Conservation (phyloP, 1,284 basidiomycete genomes). For the Ganoderma multipileum region DNA sequence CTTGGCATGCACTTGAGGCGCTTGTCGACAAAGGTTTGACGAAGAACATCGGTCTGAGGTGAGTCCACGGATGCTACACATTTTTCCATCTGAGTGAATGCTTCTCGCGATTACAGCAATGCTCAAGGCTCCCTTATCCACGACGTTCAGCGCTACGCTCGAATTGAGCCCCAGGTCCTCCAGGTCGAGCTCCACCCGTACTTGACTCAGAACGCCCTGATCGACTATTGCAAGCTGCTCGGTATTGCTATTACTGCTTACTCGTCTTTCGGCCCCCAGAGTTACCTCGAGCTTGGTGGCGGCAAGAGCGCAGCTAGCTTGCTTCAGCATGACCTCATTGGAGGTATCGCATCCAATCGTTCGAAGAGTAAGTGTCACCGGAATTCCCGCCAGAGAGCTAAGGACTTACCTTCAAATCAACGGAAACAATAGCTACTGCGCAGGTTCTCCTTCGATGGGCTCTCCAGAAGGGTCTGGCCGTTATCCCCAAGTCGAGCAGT, state of each 20-base stretch:
- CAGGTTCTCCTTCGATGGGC: slow-evolving; percentile 83
- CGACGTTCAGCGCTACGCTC: slow-evolving; percentile 75
- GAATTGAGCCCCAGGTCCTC: slow-evolving; percentile 72
- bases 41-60: slow-evolving; percentile 80
- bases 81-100: neutral
- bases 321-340: slow-evolving; percentile 57
- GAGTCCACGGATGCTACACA: slow-evolving; percentile 14
- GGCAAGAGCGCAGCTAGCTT: slow-evolving; percentile 57
- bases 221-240: slow-evolving; percentile 63
- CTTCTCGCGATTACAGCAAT: slow-evolving; percentile 53
- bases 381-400: slow-evolving; percentile 30
- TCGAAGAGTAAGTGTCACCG: slow-evolving; percentile 53
- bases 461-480: slow-evolving; percentile 76
- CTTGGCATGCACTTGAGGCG: slow-evolving; percentile 78
- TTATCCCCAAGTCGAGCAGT: slow-evolving; percentile 80
- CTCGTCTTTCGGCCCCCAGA: slow-evolving; percentile 78
- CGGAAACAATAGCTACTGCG: slow-evolving; percentile 49
- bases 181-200: slow-evolving; percentile 85
- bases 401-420: neutral
- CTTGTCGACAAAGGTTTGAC: slow-evolving; percentile 72
- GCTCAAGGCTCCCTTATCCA: slow-evolving; percentile 66
- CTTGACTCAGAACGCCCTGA: slow-evolving; percentile 70
- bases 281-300: slow-evolving; percentile 71
- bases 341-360: slow-evolving; percentile 55
- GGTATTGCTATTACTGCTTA: slow-evolving; percentile 80